A percentile compares a stretch with the other conserved stretches of the same genome.
Conservation (phyloP, 2,329 filamentous ascomycete species). For the Onygenales sp. region DNA sequence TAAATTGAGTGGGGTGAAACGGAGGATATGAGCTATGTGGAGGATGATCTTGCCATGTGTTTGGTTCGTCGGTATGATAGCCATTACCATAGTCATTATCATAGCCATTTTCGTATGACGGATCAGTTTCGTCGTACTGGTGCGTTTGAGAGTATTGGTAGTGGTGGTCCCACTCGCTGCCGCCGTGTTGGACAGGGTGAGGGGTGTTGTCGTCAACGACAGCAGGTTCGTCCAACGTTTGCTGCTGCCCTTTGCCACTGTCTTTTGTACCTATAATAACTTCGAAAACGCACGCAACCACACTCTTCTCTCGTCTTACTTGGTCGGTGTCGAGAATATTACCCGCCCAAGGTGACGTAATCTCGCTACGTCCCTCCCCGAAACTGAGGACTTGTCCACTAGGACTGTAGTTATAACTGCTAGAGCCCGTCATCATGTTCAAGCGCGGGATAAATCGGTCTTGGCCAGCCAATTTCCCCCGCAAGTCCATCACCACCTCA, state of each 20-base stretch:
- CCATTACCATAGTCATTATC: not conserved
- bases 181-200: constrained; percentile 15
- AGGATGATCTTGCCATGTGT: constrained; percentile 1
- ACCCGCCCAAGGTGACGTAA: constrained; percentile 37
- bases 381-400: constrained; percentile 26
- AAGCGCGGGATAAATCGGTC: constrained; percentile 53
- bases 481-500: constrained; percentile 85
- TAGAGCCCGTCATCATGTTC: constrained; percentile 40
- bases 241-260: constrained; percentile 48
- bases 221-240: constrained; percentile 24
- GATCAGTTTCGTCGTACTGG: not conserved
- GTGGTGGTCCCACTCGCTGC: constrained; percentile 12
- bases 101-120: constrained; percentile 1
- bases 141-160: not conserved
- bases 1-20: constrained; percentile 5
- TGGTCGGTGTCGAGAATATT: constrained; percentile 81
- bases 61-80: not conserved
- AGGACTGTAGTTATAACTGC: constrained; percentile 35
- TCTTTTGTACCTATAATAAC: constrained; percentile 80
- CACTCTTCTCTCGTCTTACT: constrained; percentile 78
- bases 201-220: constrained; percentile 20
- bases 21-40: constrained; percentile 2
- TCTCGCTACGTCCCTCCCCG: constrained; percentile 24
- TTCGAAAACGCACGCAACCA: constrained; percentile 81
- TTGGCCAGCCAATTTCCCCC: constrained; percentile 72